Evolutionary conservation across 2,329 filamentous ascomycete species (phyloP).

Genomic region (Remersonia thermophila): DNA sequence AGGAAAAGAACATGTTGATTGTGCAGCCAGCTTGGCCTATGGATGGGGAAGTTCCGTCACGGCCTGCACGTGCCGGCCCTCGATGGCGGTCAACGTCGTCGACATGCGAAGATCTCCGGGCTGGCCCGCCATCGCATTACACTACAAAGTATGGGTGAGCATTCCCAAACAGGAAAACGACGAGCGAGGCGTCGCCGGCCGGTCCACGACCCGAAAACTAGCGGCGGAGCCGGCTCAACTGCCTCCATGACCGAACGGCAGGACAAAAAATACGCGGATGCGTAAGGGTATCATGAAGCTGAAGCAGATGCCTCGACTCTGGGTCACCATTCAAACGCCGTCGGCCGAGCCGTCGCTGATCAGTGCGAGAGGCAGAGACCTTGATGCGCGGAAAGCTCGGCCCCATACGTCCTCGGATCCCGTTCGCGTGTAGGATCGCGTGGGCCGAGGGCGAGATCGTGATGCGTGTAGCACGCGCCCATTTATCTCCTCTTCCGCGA

Average conservation of each 20-base stretch:
- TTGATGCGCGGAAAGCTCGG: too few species aligned
- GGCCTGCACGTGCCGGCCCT: too few species aligned
- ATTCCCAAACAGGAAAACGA: not conserved
- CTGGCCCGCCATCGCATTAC: slow-evolving; percentile 10
- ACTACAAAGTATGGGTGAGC: slow-evolving; percentile 10
- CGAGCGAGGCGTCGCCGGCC: too few species aligned
- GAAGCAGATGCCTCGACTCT: slow-evolving; percentile 8
- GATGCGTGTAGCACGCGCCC: too few species aligned
- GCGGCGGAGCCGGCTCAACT: too few species aligned
- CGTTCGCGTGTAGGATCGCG: too few species aligned
- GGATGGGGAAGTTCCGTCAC: not conserved
- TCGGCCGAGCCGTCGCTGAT: not conserved
- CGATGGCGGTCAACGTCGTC: not conserved
- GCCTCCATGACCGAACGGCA: too few species aligned
- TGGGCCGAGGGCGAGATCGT: too few species aligned
- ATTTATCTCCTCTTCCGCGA: not conserved
- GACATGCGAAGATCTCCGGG: not conserved
- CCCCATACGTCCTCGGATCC: too few species aligned
- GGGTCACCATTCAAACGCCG: not conserved
- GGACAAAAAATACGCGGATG: not conserved
- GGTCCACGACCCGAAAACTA: too few species aligned
- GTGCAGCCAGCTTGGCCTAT: slow-evolving; percentile 15
- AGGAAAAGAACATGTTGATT: slow-evolving; percentile 7
- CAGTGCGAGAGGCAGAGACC: not conserved
- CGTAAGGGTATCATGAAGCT: slow-evolving; percentile 12